phyloP scores from a whole-genome alignment of 345 rosid genomes.

The Populus alba region DNA sequence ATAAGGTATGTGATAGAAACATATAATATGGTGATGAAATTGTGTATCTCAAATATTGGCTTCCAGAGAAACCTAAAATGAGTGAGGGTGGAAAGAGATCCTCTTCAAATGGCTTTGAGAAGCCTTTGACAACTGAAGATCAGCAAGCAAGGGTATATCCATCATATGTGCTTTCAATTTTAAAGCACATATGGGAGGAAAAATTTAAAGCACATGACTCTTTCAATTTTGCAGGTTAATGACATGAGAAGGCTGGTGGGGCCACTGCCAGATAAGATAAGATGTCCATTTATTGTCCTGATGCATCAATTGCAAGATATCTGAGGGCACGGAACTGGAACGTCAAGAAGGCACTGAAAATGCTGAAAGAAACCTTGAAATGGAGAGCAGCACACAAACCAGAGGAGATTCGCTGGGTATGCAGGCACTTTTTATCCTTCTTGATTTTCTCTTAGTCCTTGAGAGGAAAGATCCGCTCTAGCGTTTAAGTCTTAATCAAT shows the following conservation, averaged over 20 bases:
- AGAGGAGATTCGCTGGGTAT: conserved; percentile 86
- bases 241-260: conserved; percentile 68
- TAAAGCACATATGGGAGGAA: not conserved
- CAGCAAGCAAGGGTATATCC: conserved; percentile 64
- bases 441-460: not conserved
- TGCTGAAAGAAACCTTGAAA: conserved; percentile 87
- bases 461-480: not conserved
- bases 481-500: not conserved
- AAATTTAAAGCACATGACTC: not conserved
- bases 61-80: conserved; percentile 41
- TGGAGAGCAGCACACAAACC: conserved; percentile 92
- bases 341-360: conserved; percentile 87
- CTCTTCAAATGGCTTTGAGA: conserved; percentile 66
- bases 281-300: conserved; percentile 54
- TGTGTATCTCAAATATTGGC: not conserved
- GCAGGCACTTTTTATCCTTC: conserved; percentile 1
- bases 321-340: conserved; percentile 78
- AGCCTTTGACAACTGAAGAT: conserved; percentile 52
- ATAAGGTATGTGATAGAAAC: not conserved
- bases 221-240: conserved; percentile 47
- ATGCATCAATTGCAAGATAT: conserved; percentile 60
- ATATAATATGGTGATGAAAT: not conserved
- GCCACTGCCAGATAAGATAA: conserved; percentile 52
- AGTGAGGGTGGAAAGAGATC: conserved; percentile 42
- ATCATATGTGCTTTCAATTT: not conserved